These are phyloP conservation scores for Candida suzukii DNA, from an alignment of 805 yeast species.

Conservation along the genomic window DNA sequence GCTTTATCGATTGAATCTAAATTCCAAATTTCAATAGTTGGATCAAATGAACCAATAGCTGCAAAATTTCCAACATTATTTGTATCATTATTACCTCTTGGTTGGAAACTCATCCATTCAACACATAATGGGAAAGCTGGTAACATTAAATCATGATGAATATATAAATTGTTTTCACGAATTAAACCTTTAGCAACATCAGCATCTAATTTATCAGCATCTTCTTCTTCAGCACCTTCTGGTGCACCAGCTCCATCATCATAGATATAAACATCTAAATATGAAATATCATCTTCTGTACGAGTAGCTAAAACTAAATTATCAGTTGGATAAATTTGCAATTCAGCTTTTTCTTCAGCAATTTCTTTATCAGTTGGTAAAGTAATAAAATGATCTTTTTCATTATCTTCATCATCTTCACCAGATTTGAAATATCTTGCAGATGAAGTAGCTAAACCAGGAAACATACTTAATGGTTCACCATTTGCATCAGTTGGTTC, in stretches of 20 bases:
- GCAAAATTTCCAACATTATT: conserved; percentile 77
- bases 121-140: conserved; percentile 96
- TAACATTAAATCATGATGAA: conserved; percentile 94
- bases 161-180: conserved; percentile 73
- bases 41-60: conserved; percentile 95
- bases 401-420: conserved; percentile 27
- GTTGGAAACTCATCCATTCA: conserved; percentile 85
- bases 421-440: conserved; percentile 50
- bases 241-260: conserved; percentile 92
- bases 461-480: conserved; percentile 57
- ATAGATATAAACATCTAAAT: conserved; percentile 86
- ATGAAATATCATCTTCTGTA: conserved; percentile 93
- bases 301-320: conserved; percentile 85
- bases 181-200: conserved; percentile 67
- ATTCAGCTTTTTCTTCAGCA: conserved; percentile 74
- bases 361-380: conserved; percentile 57
- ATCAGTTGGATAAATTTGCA: conserved; percentile 84
- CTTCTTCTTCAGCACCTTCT: conserved; percentile 56
- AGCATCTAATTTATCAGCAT: conserved; percentile 56
- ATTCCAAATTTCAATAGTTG: conserved; percentile 96
- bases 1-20: conserved; percentile 88
- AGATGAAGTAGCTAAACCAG: conserved; percentile 56
- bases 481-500: conserved; percentile 48
- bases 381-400: conserved; percentile 56
- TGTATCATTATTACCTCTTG: conserved; percentile 38